Base-by-base conservation (phyloP, 805 yeast species). In the Candida nanaspora region DNA sequence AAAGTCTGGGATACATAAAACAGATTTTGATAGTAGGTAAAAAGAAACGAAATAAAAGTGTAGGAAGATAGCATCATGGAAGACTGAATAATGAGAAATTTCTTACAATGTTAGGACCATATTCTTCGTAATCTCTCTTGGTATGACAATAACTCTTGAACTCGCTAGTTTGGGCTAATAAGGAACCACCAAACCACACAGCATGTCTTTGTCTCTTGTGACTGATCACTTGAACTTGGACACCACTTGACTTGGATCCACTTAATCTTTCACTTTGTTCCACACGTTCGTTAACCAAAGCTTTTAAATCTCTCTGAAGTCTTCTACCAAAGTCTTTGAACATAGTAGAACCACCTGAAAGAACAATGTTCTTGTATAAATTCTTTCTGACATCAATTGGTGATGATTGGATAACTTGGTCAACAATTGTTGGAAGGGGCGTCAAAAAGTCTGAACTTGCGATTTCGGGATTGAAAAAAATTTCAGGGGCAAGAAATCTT, bases 371-470 rank as follows among this genome's bases (percentile, higher is more conserved):
- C 65, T 82, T 86, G 69, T 93, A 93, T 44, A 93, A 74, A 44
- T 94, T 96, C 66, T 93, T 91, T 66, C 99, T 86, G 31, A 93
- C 98, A 69, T 93, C 99, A 50, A 93, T 89, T 42, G 99, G 99
- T 38, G 95, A 80, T 11, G 91, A 74, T 68, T 91, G 97, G 50
- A 93, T 89, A 14, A 91, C 97, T 51, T 79, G 85, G 65, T 93
- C 99, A 40, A 93, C 98, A 16, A 86, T 93, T n/a, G 76, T 80
- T 33, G 99, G 98, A 46, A 93, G 74, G 25, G 99, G 99, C 2
- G 96, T 93, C 53, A 93, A 69, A 70, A 84, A 93, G 63, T 93
- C 98, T 8, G 95, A 80, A 4, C 95, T 84, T 38, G 94, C 94
- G 56, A 93, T 93, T 64, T 93, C 99, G 13, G 98, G 98, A 59